Conservation (phyloP, 192 early-diverging fungal genomes). For the Backusella australiensis region DNA sequence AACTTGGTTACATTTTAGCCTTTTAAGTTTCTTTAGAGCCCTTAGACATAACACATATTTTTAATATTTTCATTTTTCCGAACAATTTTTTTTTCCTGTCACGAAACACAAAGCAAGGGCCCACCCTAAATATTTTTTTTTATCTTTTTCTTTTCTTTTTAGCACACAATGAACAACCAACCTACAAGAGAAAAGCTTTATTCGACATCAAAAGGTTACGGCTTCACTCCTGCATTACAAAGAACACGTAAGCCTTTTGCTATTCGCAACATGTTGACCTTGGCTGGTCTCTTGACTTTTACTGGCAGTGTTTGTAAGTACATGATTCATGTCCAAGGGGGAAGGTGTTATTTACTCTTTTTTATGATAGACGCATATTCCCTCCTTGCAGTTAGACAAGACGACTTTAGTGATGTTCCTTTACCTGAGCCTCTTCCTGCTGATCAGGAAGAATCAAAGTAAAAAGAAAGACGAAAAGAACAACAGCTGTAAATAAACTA, state of each 20-base stretch:
- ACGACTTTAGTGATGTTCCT: constrained; percentile 73
- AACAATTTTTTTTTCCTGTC: neutral
- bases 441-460: constrained; percentile 18
- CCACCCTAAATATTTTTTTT: neutral
- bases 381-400: constrained; percentile 70
- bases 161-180: neutral
- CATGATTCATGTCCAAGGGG: neutral
- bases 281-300: constrained; percentile 48
- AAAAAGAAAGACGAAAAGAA: neutral
- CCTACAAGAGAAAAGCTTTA: constrained; percentile 34
- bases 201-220: constrained; percentile 37
- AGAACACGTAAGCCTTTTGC: constrained; percentile 52
- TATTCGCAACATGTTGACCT: constrained; percentile 48
- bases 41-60: neutral
- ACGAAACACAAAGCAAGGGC: constrained; percentile 3
- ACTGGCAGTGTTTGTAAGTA: constrained; percentile 52
- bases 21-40: neutral
- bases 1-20: neutral
- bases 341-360: neutral
- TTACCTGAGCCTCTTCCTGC: constrained; percentile 45
- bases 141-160: neutral
- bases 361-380: constrained; percentile 61
- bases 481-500: neutral
- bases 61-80: neutral
- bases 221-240: constrained; percentile 54